A percentile compares a stretch with the other conserved stretches of the same genome.
phyloP scores from a whole-genome alignment of 352 stramenopile species.

The Aphanomyces stellatus region DNA sequence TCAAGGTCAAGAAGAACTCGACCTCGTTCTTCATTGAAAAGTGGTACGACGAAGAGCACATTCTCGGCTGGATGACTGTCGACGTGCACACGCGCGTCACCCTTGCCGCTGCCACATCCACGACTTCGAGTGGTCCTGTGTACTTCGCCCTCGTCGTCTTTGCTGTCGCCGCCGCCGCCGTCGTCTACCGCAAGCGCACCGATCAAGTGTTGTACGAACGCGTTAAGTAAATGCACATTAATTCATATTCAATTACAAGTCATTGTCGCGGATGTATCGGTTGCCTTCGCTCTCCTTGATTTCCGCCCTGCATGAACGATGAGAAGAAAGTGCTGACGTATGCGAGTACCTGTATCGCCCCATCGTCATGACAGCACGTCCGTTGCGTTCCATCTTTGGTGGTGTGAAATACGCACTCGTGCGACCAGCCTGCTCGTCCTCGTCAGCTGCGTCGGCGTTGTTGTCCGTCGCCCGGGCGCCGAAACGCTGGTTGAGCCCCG shows the following conservation, averaged over 20 bases:
- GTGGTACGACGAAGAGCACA: slow-evolving; percentile 12
- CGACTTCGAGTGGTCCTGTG: not conserved
- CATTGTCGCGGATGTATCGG: slow-evolving; percentile 79
- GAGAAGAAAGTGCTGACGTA: too few relatives aligned
- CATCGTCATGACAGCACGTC: slow-evolving; percentile 63
- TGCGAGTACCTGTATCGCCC: slow-evolving; percentile 80
- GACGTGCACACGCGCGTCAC: not conserved
- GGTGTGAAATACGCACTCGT: slow-evolving; percentile 26
- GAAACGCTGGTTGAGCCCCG: slow-evolving; percentile 67
- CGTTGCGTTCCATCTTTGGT: slow-evolving; percentile 24
- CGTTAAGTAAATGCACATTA: too few relatives aligned
- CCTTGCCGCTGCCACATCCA: not conserved
- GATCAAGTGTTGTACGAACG: too few relatives aligned
- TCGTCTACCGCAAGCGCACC: too few relatives aligned
- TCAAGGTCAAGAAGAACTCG: slow-evolving; percentile 15
- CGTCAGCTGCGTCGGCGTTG: slow-evolving; percentile 29
- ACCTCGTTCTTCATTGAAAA: slow-evolving; percentile 17
- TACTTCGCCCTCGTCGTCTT: not conserved
- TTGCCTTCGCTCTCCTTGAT: slow-evolving; percentile 87
- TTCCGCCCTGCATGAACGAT: slow-evolving; percentile 64
- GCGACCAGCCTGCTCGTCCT: slow-evolving; percentile 31
- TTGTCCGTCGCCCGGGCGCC: slow-evolving; percentile 27
- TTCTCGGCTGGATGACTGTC: slow-evolving; percentile 16
- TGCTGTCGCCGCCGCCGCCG: too few relatives aligned
- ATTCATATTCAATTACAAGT: slow-evolving; percentile 41